These are phyloP conservation scores for Amanita fuliginea DNA, from an alignment of 768 basidiomycete species.

Conservation along the genomic window DNA sequence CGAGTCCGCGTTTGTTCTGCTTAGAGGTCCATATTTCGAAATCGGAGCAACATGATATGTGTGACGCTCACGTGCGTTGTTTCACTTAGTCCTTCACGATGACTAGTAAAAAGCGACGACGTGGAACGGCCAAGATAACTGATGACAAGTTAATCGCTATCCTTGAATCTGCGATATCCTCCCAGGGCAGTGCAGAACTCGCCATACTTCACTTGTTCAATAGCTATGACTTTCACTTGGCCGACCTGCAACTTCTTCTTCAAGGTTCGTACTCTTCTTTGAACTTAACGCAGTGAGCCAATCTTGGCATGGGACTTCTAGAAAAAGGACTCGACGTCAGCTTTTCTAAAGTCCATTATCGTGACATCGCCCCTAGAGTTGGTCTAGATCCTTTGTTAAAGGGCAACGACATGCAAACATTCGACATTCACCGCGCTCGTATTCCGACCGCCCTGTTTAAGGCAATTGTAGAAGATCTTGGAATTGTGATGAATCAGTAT, in stretches of 20 bases:
- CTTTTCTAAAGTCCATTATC: conserved; percentile 12
- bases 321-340: conserved; percentile 10
- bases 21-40: too few relatives aligned
- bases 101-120: too few relatives aligned
- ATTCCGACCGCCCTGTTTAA: conserved; percentile 13
- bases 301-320: background rate
- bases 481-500: background rate
- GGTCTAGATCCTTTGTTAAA: conserved; percentile 8
- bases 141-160: too few relatives aligned
- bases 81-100: too few relatives aligned
- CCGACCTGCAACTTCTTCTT: too few relatives aligned
- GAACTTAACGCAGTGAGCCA: too few relatives aligned
- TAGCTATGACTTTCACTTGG: background rate
- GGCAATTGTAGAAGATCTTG: conserved; percentile 10
- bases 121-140: too few relatives aligned
- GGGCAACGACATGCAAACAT: conserved; percentile 10
- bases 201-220: background rate
- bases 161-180: conserved; percentile 7
- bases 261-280: too few relatives aligned
- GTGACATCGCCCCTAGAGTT: conserved; percentile 11
- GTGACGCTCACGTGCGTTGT: too few relatives aligned
- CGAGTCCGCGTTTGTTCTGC: too few relatives aligned
- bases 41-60: too few relatives aligned
- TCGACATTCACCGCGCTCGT: conserved; percentile 13
- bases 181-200: too few relatives aligned